Evolutionary conservation across 192 early-diverging fungal genomes (phyloP), one percentile per base, ranked within the genome.

Genomic region (Coemansia sp.): DNA sequence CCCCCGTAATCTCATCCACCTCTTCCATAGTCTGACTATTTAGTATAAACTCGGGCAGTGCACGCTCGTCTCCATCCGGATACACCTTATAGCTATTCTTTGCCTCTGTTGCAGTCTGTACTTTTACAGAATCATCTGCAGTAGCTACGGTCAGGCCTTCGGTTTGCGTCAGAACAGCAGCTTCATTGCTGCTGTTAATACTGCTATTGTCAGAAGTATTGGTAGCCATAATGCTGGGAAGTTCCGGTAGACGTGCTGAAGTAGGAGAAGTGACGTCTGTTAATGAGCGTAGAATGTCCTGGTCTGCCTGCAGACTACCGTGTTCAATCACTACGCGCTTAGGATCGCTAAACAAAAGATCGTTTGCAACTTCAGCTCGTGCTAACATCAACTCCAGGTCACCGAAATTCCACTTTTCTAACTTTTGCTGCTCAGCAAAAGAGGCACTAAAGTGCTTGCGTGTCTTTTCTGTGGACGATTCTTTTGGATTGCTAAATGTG

Each of bases 11-110:
- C 20, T 36, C 63, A 52, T 82, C 80, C 52, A 82, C 68, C 63
- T 77, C 66, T 0, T 59, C 68, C 68, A 77, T 70, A 0, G 71
- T 77, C 54, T 59, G 10, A 65, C 75, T 63, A 25, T 23, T 9
- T 20, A 74, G 51, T 33, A 82, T 77, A 20, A 74, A 82, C 6
- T 54, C 72, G 0, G 80, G 80, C 57, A 82, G 62, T 25, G 70
- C 79, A 7, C 79, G 70, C 61, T 82, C 79, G 51, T 82, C 79
- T 70, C 71, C 75, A 25, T 69, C 64, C 2, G 79, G 74, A 54
- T 80, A 80, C 61, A 59, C 68, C 14, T 60, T 58, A 51, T 71
- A 74, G 55, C 63, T 61, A 52, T 67, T 59, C 9, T 21, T 51
- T 1, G 24, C 59, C 68, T 29, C 23, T 19, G 24, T 36, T 2